Conservation (phyloP, 1,139 yeast genomes). For the Debaryomycetaceae sp. region DNA sequence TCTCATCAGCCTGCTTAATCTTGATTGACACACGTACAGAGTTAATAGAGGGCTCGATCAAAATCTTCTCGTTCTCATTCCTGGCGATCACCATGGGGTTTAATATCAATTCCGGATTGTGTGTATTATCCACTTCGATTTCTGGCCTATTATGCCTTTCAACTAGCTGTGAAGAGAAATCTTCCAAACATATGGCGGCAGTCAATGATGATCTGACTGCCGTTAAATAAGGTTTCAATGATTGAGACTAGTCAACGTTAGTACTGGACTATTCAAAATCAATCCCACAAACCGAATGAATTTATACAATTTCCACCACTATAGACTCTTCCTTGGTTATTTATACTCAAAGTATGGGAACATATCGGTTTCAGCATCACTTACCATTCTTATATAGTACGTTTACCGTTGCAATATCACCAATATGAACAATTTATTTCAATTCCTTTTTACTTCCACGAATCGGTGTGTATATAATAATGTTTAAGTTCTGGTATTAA, state of each 20-base stretch:
- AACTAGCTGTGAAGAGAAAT: conserved; percentile 90
- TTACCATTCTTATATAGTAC: too few relatives aligned
- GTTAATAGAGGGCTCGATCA: conserved; percentile 92
- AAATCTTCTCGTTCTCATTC: conserved; percentile 87
- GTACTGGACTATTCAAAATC: neutral
- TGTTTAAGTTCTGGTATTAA: too few relatives aligned
- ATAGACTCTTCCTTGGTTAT: too few relatives aligned
- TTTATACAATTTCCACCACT: too few relatives aligned
- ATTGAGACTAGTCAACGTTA: conserved; percentile 59
- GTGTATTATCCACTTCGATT: conserved; percentile 67
- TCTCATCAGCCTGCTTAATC: conserved; percentile 96
- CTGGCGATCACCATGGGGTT: conserved; percentile 90
- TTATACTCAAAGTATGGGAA: too few relatives aligned
- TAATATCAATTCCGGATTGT: conserved; percentile 75
- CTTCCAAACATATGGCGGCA: conserved; percentile 92
- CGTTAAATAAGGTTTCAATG: conserved; percentile 88
- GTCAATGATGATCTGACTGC: conserved; percentile 93
- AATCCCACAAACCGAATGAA: too few relatives aligned
- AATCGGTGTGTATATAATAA: too few relatives aligned
- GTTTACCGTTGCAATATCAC: too few relatives aligned
- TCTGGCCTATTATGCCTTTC: conserved; percentile 98
- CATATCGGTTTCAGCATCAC: too few relatives aligned
- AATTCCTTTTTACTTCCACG: too few relatives aligned
- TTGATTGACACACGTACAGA: conserved; percentile 84
- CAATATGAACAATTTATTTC: too few relatives aligned